Conservation (phyloP, 2,329 filamentous ascomycete species). For the Hymenoscyphus fructigenus region DNA sequence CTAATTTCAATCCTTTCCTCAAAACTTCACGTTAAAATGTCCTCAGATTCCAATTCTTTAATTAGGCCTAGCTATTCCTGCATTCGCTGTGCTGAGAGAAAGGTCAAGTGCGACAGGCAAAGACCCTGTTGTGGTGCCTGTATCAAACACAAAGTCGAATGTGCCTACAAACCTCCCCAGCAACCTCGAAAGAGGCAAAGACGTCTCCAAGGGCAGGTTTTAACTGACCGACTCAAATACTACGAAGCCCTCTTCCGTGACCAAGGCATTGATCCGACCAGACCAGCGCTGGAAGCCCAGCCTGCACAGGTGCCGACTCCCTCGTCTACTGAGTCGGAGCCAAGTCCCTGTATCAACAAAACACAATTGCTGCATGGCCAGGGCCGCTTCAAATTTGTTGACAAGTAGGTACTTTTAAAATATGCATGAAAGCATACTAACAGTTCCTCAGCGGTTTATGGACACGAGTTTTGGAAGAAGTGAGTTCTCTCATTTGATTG, state of each 20-base stretch:
- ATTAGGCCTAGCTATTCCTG: too few relatives aligned
- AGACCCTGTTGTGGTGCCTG: conserved; percentile 30
- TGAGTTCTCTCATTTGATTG: conserved; percentile 18
- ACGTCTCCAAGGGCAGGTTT: conserved; percentile 30
- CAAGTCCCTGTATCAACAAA: neutral
- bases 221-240: conserved; percentile 28
- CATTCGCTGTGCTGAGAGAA: conserved; percentile 15
- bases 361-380: neutral
- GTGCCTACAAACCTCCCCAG: conserved; percentile 22
- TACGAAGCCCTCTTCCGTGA: conserved; percentile 29
- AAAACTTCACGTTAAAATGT: too few relatives aligned
- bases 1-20: too few relatives aligned
- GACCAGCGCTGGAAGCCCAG: neutral
- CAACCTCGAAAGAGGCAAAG: conserved; percentile 28
- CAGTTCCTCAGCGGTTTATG: too few relatives aligned
- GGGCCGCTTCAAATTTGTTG: conserved; percentile 4
- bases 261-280: conserved; percentile 27
- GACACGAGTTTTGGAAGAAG: neutral
- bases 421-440: conserved; percentile 19
- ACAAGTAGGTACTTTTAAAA: conserved; percentile 14
- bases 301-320: neutral
- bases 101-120: conserved; percentile 33
- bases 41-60: too few relatives aligned
- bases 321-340: neutral
- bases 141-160: conserved; percentile 27